Evolutionary conservation across 306 rosid species (phyloP).

Genomic region (Castanea crenata): DNA sequence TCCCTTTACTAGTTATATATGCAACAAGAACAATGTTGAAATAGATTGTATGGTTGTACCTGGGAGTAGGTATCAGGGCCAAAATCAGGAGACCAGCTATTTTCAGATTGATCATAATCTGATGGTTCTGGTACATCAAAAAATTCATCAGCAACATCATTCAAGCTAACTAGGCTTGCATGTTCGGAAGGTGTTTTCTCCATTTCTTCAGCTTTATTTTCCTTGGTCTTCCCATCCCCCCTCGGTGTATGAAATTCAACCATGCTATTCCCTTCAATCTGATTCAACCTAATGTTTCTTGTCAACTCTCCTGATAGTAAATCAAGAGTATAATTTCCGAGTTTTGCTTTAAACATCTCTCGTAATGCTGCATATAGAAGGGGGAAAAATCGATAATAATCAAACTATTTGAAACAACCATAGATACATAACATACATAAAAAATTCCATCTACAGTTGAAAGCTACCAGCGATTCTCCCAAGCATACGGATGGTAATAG

Average conservation of each 20-base stretch:
- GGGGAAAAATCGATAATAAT: background rate
- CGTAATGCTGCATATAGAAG: conserved; percentile 53
- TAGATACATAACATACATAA: background rate
- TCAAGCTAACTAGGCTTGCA: conserved; percentile 48
- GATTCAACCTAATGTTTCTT: conserved; percentile 40
- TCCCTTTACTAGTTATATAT: background rate
- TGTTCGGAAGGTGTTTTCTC: conserved; percentile 51
- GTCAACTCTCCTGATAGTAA: conserved; percentile 46
- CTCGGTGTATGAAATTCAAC: conserved; percentile 35
- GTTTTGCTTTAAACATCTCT: conserved; percentile 62
- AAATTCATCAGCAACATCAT: conserved; percentile 65
- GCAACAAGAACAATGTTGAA: conserved; percentile 3
- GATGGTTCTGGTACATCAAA: conserved; percentile 83
- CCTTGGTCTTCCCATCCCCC: conserved; percentile 34
- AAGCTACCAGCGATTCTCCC: conserved; percentile 70
- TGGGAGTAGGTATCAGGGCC: conserved; percentile 35
- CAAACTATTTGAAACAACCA: background rate
- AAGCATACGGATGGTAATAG: conserved; percentile 77
- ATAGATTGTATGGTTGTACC: conserved; percentile 37
- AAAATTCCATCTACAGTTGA: conserved; percentile 2
- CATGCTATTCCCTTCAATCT: conserved; percentile 35
- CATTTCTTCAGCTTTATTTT: conserved; percentile 33
- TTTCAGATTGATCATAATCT: conserved; percentile 46
- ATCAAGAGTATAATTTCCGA: conserved; percentile 31
- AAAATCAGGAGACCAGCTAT: conserved; percentile 50